Evolutionary conservation across 192 early-diverging fungal genomes (phyloP), one percentile per base, ranked within the genome.

Genomic region (Rhizophagus clarus): DNA sequence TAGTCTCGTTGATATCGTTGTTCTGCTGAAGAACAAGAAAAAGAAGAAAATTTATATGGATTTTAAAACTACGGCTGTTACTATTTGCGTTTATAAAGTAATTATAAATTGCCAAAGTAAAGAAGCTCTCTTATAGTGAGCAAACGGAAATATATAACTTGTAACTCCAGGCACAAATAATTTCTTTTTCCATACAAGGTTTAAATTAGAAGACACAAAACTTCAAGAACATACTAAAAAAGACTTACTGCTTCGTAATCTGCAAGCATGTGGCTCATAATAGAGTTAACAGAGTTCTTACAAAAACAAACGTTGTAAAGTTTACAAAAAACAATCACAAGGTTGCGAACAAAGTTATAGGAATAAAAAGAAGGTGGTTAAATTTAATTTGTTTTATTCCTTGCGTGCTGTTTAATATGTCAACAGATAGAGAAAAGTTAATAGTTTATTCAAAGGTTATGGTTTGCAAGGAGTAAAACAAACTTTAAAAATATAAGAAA

Each of bases 401-500:
- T 70, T 70, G 68, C 68, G 32, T 32, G 31, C 68, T 40, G 37
- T 34, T 70, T 29, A 28, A 28, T 64, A 28, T 66, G 22, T 66
- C 17, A 28, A 42, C 31, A 42, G n/a, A n/a, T 22, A 70, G 20
- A 68, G 2, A 40, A 40, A 37, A 37, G 11, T n/a, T n/a, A 37
- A 70, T 37, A 11, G 32, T 70, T 29, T n/a, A 40, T 70, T 40
- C n/a, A 70, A 34, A 70, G 22, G 37, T 31, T 70, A 10, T n/a
- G 31, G 68, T 70, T 29, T 29, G 68, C 68, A 70, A 70, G 68
- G 34, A 70, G 68, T 70, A 37, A 70, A 70, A 70, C 68, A 70
- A 70, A 67, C 29, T 67, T 66, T 66, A 66, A 66, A 64, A 67
- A 67, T 56, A 29, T 67, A 28, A 32, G 11, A 45, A 45, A 12